Conservation (phyloP, 768 basidiomycete species). For the Mycena haematopus region DNA sequence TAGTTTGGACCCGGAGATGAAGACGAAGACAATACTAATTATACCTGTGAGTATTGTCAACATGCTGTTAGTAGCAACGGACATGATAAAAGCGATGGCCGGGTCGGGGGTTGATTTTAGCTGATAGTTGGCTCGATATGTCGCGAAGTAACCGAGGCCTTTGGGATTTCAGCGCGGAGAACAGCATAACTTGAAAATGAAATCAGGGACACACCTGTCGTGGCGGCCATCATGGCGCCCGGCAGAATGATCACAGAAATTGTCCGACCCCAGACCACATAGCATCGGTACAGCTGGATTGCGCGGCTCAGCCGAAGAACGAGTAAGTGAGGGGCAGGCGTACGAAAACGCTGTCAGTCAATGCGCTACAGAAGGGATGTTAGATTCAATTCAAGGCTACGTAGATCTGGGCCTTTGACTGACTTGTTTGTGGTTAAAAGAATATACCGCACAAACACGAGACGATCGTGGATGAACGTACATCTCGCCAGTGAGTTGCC, state of each 20-base stretch:
- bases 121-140: slow-evolving; percentile 1
- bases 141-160: background rate
- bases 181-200: background rate
- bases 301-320: background rate
- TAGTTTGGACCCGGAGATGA: background rate
- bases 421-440: slow-evolving; percentile 4
- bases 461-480: background rate
- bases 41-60: slow-evolving; percentile 3
- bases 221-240: background rate
- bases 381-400: background rate
- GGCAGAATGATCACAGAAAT: background rate
- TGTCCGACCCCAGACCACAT: slow-evolving; percentile 2
- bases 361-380: background rate
- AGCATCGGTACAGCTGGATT: slow-evolving; percentile 6
- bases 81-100: background rate
- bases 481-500: background rate
- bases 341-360: slow-evolving; percentile 6
- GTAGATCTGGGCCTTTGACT: background rate
- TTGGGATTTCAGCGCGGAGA: background rate
- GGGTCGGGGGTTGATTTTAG: background rate
- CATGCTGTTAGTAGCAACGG: background rate
- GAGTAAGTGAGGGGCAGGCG: background rate
- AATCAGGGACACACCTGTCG: background rate
- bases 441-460: background rate
- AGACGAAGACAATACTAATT: background rate